phyloP scores from a whole-genome alignment of 2,329 filamentous ascomycete species.

The Decorospora gaudefroyi region DNA sequence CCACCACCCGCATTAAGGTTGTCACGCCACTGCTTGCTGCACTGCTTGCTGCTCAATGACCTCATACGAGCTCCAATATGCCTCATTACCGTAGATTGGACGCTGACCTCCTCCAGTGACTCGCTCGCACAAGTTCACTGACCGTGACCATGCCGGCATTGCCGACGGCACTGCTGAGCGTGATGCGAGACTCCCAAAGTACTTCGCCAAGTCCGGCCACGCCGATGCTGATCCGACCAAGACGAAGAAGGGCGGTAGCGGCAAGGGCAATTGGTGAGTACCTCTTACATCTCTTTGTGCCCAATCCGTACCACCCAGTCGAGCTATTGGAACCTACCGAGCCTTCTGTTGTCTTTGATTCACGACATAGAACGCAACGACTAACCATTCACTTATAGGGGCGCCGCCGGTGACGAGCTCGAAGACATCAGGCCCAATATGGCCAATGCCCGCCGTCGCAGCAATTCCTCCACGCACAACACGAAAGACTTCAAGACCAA shows the following conservation, averaged over 20 bases:
- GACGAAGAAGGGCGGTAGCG: slow-evolving; percentile 94
- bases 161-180: slow-evolving; percentile 72
- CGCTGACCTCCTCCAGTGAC: slow-evolving; percentile 68
- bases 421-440: slow-evolving; percentile 83
- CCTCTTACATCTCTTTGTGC: neutral
- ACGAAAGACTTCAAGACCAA: slow-evolving; percentile 90
- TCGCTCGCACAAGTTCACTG: slow-evolving; percentile 93
- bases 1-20: slow-evolving; percentile 12
- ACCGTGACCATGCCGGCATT: slow-evolving; percentile 83
- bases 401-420: slow-evolving; percentile 78
- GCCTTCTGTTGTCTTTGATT: no score
- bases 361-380: neutral
- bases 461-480: slow-evolving; percentile 80
- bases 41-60: slow-evolving; percentile 1
- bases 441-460: slow-evolving; percentile 83
- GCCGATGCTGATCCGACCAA: slow-evolving; percentile 84
- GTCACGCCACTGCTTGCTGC: neutral
- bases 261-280: slow-evolving; percentile 89
- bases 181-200: slow-evolving; percentile 80
- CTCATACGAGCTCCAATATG: neutral
- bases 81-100: neutral
- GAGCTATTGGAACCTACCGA: no score
- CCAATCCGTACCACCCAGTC: neutral
- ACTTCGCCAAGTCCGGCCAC: slow-evolving; percentile 87
- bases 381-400: slow-evolving; percentile 62